Percentiles rank a stretch among this genome's conserved stretches.
Conservation (phyloP, 257 asterid genomes). For the Ophiorrhiza pumila region DNA sequence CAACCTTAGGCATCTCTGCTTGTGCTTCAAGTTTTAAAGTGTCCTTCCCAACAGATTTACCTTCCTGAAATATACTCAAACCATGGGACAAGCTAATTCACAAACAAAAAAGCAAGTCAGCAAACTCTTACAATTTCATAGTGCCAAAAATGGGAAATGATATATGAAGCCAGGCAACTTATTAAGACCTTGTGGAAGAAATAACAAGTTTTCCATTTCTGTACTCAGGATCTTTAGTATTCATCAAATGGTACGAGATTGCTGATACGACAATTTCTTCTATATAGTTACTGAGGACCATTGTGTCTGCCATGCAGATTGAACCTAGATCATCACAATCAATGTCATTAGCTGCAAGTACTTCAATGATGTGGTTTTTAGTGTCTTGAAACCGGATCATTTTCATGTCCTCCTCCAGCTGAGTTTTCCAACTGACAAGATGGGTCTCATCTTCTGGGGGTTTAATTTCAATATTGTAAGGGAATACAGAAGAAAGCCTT, state of each 20-base stretch:
- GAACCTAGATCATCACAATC: constrained; percentile 80
- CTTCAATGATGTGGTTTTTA: constrained; percentile 76
- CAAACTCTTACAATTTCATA: background rate
- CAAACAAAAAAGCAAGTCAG: constrained; percentile 27
- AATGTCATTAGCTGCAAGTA: constrained; percentile 79
- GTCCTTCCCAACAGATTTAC: constrained; percentile 49
- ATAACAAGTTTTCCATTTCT: constrained; percentile 84
- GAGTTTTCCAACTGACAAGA: constrained; percentile 77
- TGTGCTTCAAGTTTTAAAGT: constrained; percentile 52
- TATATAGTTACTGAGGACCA: constrained; percentile 64
- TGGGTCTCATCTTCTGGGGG: constrained; percentile 76
- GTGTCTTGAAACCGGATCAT: constrained; percentile 74
- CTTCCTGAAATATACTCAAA: constrained; percentile 60
- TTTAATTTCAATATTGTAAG: constrained; percentile 77
- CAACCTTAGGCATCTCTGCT: constrained; percentile 53
- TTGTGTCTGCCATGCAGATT: constrained; percentile 64
- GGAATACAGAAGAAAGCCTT: constrained; percentile 57
- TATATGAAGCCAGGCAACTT: background rate
- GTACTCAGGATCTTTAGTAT: constrained; percentile 59
- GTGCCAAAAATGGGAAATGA: background rate
- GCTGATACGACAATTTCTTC: constrained; percentile 93
- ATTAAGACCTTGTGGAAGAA: constrained; percentile 63
- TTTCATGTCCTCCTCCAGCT: constrained; percentile 82
- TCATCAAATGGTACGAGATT: constrained; percentile 76
- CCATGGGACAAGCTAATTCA: constrained; percentile 68